Conservation (phyloP, 768 basidiomycete species). For the Naganishia onofrii region DNA sequence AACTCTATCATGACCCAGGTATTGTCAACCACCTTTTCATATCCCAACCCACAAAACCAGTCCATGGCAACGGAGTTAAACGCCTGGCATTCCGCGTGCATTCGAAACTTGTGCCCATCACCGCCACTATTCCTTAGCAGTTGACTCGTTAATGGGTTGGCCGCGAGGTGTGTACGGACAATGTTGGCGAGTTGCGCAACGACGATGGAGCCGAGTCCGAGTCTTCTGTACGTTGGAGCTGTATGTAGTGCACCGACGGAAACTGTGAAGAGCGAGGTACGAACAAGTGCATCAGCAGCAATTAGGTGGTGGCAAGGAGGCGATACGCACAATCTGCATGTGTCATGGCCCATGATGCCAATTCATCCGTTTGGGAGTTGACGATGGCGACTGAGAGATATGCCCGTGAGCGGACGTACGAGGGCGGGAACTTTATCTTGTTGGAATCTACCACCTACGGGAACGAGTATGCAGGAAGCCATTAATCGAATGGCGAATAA, state of each 20-base stretch:
- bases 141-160: background rate
- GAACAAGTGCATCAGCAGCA: background rate
- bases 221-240: background rate
- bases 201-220: background rate
- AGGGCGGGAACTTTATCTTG: constrained; percentile 9
- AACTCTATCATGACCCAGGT: constrained; percentile 11
- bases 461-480: no score
- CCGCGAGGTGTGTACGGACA: background rate
- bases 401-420: background rate
- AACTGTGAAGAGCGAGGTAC: background rate
- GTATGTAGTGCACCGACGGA: constrained; percentile 10
- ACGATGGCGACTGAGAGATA: constrained; percentile 4
- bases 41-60: constrained; percentile 13
- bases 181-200: background rate
- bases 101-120: background rate
- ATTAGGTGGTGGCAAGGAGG: background rate
- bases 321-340: background rate
- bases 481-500: no score
- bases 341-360: constrained; percentile 11
- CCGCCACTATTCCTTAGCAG: background rate
- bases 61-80: background rate
- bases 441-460: constrained; percentile 10
- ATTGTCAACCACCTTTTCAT: constrained; percentile 5
- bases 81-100: constrained; percentile 18
- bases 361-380: constrained; percentile 7